Base-by-base conservation (phyloP, 1,139 yeast genomes). In the Saccharomyces uvarum region DNA sequence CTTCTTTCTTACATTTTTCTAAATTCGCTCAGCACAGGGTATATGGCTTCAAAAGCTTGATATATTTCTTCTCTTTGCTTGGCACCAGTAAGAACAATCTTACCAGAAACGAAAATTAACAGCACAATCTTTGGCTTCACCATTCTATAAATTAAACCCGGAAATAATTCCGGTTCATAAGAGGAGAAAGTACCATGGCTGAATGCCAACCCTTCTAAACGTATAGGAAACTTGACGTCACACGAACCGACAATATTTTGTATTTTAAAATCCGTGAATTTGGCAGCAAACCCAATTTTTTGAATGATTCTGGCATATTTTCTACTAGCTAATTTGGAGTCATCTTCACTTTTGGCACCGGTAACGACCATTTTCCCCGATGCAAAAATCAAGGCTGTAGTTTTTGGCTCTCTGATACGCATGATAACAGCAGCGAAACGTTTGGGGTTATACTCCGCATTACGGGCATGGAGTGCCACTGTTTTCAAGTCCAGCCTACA, bases 331-430 rank as follows among this genome's bases (percentile, higher is more conserved):
- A 93, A 78, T 72, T 95, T 95, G 19, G 97, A 89, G 71, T 93
- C 99, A 70, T 93, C 99, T 71, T 93, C 99, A 46, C 96, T 87
- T 72, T 93, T 93, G 31, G 99, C 99, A 80, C 99, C 99, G 41
- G 99, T 93, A 28, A 93, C 99, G 63, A 93, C 99, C 99, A 93
- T 93, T 72, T 93, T 93, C 68, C 99, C 99, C 4, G 97, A 89
- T 1, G 99, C 99, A 73, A 93, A 95, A 64, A 93, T 95, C 68
- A 93, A 79, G 0, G 99, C 99, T 1, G 99, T 93, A 0, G 99
- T 95, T 71, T 93, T 93, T 26, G 99, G 99, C 71, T 93, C 99
- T 74, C 99, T 83, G 64, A 93, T 93, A 79, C 99, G 88, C 99
- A 93, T 95, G 65, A 93, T 93, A 53, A 93, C 99, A 55, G 99